Percentiles rank a stretch among this genome's conserved stretches.
Evolutionary conservation across 257 asterid genomes (phyloP).

Genomic region (Solanum appendiculatum): DNA sequence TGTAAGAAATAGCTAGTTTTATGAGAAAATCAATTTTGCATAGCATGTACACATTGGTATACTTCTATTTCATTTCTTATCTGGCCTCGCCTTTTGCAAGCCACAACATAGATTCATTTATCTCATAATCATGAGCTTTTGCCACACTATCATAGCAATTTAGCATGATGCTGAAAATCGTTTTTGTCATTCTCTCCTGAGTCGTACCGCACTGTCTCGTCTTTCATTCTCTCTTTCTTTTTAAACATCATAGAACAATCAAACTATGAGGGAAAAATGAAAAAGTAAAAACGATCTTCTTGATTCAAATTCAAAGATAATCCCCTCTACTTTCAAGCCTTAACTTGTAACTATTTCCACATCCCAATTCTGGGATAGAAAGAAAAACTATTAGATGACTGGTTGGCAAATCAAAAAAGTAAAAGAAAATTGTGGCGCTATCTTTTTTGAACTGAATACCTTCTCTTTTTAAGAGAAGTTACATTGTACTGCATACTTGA

Average conservation of each 20-base stretch:
- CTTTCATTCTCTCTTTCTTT: background rate
- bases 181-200: background rate
- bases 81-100: background rate
- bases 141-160: background rate
- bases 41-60: background rate
- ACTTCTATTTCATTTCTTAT: background rate
- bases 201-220: no score
- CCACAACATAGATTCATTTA: background rate
- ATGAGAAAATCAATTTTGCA: background rate
- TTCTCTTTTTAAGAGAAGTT: background rate
- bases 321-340: background rate
- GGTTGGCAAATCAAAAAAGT: background rate
- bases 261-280: background rate
- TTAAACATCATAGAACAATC: background rate
- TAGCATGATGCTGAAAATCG: background rate
- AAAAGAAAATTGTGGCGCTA: background rate
- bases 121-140: background rate
- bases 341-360: background rate
- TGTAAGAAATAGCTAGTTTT: background rate
- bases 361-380: background rate
- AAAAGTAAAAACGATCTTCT: background rate
- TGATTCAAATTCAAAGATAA: background rate
- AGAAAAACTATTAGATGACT: background rate
- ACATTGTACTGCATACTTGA: background rate
- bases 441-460: background rate